Percentiles rank a stretch among this genome's conserved stretches.
phyloP scores from a whole-genome alignment of 75 land plant genomes.

The Selaginella moellendorffii region DNA sequence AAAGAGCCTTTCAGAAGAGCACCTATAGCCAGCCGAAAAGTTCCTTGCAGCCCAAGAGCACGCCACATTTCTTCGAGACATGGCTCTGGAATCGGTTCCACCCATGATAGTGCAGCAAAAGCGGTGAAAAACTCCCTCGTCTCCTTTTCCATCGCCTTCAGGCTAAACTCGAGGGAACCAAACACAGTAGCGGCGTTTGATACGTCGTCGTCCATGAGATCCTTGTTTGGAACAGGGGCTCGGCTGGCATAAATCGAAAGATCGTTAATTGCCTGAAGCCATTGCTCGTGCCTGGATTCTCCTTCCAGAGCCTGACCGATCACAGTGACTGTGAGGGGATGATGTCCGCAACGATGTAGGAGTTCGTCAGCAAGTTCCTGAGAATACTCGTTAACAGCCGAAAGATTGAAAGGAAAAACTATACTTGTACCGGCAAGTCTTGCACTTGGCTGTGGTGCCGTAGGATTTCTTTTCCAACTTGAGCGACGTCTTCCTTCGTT shows the following conservation, averaged over 20 bases:
- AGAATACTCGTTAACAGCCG: too few species aligned
- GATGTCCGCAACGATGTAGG: not conserved
- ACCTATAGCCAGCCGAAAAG: not conserved
- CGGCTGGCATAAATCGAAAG: not conserved
- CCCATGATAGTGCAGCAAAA: not conserved
- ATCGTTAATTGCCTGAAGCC: not conserved
- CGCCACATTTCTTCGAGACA: not conserved
- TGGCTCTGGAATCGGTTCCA: not conserved
- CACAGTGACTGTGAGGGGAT: not conserved
- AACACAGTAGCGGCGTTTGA: not conserved
- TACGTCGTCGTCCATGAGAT: not conserved
- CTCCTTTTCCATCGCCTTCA: not conserved
- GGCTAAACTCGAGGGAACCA: not conserved
- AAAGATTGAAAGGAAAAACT: too few species aligned
- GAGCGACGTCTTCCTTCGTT: constrained; percentile 22
- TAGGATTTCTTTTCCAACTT: constrained; percentile 36
- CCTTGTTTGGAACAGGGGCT: not conserved
- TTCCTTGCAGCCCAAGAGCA: not conserved
- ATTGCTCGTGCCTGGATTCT: not conserved
- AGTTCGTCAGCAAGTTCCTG: not conserved
- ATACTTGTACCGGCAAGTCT: constrained; percentile 36
- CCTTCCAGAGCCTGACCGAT: not conserved
- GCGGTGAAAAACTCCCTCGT: not conserved
- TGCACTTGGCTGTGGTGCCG: constrained; percentile 28
- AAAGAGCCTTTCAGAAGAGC: not conserved